Evolutionary conservation across 2,329 filamentous ascomycete genomes (phyloP).

Genomic region (Beauveria asiatica): DNA sequence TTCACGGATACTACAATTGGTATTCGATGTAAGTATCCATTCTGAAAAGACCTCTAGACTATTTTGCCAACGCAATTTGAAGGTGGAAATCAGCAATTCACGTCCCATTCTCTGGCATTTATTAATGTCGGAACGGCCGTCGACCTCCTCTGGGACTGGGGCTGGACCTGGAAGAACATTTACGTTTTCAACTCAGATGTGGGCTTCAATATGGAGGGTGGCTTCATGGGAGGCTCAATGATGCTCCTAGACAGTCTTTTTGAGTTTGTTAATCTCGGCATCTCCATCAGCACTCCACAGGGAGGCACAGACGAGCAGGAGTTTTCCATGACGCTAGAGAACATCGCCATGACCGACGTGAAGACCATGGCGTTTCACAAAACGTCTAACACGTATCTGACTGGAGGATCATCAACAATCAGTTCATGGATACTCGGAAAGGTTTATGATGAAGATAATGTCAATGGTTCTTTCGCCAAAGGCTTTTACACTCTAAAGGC

Average conservation of each 20-base stretch:
- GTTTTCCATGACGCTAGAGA: conserved; percentile 7
- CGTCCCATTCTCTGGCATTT: conserved; percentile 4
- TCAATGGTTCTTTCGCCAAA: conserved; percentile 1
- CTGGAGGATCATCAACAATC: conserved; percentile 4
- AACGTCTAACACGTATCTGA: background rate
- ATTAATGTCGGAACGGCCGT: conserved; percentile 2
- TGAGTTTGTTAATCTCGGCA: background rate
- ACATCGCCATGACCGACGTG: background rate
- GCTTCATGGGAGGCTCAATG: conserved; percentile 6
- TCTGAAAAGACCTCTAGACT: background rate
- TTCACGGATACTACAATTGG: conserved; percentile 50
- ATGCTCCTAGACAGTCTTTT: conserved; percentile 6
- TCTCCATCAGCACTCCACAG: background rate
- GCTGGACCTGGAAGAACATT: conserved; percentile 13
- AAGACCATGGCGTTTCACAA: background rate
- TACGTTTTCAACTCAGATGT: conserved; percentile 1
- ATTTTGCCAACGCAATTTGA: background rate
- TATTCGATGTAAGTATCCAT: conserved; percentile 5
- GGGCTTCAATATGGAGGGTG: conserved; percentile 7
- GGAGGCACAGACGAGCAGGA: background rate
- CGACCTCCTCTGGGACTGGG: conserved; percentile 14
- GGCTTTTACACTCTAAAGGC: conserved; percentile 7
- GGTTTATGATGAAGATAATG: conserved; percentile 11
- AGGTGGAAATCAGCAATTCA: conserved; percentile 12
- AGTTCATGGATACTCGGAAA: conserved; percentile 15